Conservation (phyloP, 2,329 filamentous ascomycete genomes). For the Calonectria pseudoturangicola region DNA sequence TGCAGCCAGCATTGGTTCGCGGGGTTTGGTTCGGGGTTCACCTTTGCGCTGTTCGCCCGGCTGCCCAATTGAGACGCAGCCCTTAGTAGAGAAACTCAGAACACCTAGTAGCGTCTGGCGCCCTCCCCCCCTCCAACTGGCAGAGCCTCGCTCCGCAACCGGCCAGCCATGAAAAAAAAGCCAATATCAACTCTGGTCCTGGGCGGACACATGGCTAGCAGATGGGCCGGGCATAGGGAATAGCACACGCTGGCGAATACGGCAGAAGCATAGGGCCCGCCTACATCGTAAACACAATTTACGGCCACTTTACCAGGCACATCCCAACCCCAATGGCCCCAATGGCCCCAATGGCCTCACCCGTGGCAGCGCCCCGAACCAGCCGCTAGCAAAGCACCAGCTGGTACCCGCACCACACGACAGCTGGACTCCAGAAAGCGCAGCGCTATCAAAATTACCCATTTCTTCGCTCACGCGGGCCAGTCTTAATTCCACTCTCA, state of each 20-base stretch:
- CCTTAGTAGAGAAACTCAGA: neutral
- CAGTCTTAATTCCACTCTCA: conserved; percentile 46
- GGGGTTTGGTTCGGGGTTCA: conserved; percentile 29
- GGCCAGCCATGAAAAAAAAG: conserved; percentile 23
- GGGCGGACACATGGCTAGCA: conserved; percentile 7
- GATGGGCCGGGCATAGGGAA: conserved; percentile 11
- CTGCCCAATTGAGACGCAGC: conserved; percentile 33
- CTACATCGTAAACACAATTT: conserved; percentile 25
- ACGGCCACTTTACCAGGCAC: conserved; percentile 22
- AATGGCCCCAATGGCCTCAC: conserved; percentile 32
- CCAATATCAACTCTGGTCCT: conserved; percentile 10
- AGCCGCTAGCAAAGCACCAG: conserved; percentile 33
- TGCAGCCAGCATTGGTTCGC: conserved; percentile 32
- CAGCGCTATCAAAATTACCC: conserved; percentile 43
- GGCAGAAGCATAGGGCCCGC: conserved; percentile 30
- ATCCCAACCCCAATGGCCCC: conserved; percentile 29
- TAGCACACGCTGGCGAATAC: conserved; percentile 21
- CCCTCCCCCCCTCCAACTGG: neutral
- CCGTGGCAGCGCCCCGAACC: conserved; percentile 31
- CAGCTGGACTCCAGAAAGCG: conserved; percentile 22
- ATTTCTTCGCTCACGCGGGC: conserved; percentile 46
- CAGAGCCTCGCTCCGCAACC: conserved; percentile 36
- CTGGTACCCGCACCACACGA: conserved; percentile 29
- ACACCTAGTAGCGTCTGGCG: conserved; percentile 1
- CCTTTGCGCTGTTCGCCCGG: conserved; percentile 13